A percentile compares a stretch with the other conserved stretches of the same genome.
phyloP scores from a whole-genome alignment of 352 stramenopile genomes.

The Aphanomyces invadans region DNA sequence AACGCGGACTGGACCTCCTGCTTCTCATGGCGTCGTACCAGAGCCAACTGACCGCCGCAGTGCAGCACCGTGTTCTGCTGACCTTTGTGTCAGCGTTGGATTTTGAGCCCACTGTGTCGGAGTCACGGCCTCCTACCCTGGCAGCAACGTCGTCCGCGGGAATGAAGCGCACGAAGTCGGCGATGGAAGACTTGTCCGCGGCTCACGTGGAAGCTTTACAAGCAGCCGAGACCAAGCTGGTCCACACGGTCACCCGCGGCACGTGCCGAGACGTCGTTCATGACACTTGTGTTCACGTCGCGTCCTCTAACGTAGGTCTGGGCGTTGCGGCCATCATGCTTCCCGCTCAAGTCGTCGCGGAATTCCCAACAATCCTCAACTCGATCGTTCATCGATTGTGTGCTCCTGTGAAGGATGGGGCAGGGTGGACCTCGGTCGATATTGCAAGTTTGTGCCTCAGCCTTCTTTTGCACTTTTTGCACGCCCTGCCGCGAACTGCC shows the following conservation, averaged over 20 bases:
- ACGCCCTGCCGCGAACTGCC: not conserved
- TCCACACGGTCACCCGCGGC: conserved; percentile 47
- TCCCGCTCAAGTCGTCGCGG: conserved; percentile 30
- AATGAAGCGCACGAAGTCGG: not conserved
- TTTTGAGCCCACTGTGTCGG: conserved; percentile 6
- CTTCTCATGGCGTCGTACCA: conserved; percentile 62
- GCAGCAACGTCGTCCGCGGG: no score
- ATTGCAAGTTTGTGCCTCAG: conserved; percentile 53
- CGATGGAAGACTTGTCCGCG: not conserved
- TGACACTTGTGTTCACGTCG: no score
- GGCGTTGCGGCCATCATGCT: conserved; percentile 50
- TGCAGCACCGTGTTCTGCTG: conserved; percentile 23
- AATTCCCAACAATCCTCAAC: conserved; percentile 1
- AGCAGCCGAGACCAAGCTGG: conserved; percentile 47
- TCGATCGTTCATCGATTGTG: conserved; percentile 8
- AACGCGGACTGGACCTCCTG: conserved; percentile 60
- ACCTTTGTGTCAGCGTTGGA: conserved; percentile 19
- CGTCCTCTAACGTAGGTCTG: conserved; percentile 28
- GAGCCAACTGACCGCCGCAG: conserved; percentile 33
- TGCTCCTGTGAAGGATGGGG: conserved; percentile 46
- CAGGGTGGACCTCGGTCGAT: conserved; percentile 58
- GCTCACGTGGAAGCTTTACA: conserved; percentile 32
- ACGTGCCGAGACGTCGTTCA: not conserved
- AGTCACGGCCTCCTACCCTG: not conserved
- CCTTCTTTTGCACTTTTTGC: conserved; percentile 47